Percentiles rank a stretch among this genome's conserved stretches.
Evolutionary conservation across 805 yeast genomes (phyloP).

Genomic region (Cyberlindnera mrakii): DNA sequence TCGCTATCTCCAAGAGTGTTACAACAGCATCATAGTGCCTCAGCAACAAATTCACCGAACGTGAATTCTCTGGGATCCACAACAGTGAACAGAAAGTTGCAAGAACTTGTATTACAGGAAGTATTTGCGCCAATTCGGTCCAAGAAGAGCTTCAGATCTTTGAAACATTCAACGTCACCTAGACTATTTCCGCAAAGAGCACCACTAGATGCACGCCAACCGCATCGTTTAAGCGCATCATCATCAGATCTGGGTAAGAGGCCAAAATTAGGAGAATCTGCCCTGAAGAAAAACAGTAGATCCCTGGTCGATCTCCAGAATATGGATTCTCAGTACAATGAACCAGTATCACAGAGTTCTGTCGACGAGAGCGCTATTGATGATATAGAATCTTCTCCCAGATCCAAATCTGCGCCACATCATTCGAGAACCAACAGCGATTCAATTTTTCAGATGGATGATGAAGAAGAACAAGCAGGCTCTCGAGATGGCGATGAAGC

Average conservation of each 20-base stretch:
- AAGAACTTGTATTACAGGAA: conserved; percentile 65
- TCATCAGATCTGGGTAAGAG: conserved; percentile 20
- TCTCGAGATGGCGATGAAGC: conserved; percentile 10
- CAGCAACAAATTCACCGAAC: conserved; percentile 8
- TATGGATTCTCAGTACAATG: conserved; percentile 2
- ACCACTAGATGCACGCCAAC: conserved; percentile 1
- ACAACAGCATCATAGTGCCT: not conserved
- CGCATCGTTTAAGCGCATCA: conserved; percentile 19
- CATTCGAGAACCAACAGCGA: conserved; percentile 20
- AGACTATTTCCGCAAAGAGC: conserved; percentile 9
- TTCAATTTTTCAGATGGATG: conserved; percentile 41
- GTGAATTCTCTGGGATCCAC: conserved; percentile 46
- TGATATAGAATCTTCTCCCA: not conserved
- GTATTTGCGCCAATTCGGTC: conserved; percentile 50
- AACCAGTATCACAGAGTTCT: not conserved
- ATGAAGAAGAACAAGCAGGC: conserved; percentile 23
- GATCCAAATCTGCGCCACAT: conserved; percentile 1
- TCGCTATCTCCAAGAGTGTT: conserved; percentile 4
- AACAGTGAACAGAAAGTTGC: conserved; percentile 60
- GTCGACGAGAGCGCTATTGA: conserved; percentile 2
- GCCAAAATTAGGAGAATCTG: conserved; percentile 9
- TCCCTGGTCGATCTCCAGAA: conserved; percentile 22
- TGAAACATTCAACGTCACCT: conserved; percentile 18
- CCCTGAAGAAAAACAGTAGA: conserved; percentile 16
- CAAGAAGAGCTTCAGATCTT: conserved; percentile 4